These are phyloP conservation scores for Pythium insidiosum DNA, from an alignment of 352 stramenopile genomes.

Conservation along the genomic window DNA sequence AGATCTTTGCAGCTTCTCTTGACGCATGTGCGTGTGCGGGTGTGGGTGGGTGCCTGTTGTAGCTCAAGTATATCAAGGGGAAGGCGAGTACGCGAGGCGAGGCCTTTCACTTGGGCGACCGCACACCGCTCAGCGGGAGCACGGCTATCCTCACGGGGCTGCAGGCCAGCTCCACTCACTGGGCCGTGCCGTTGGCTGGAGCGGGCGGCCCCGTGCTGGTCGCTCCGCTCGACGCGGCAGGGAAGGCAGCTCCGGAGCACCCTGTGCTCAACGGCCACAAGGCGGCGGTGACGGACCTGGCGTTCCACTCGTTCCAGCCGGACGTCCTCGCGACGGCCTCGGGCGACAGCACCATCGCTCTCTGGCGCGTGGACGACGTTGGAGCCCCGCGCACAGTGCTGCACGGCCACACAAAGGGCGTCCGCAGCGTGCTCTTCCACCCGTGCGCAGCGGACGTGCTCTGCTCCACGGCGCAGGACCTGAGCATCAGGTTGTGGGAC, in stretches of 20 bases:
- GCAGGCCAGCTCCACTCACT: slow-evolving; percentile 45
- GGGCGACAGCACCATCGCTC: slow-evolving; percentile 42
- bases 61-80: slow-evolving; percentile 74
- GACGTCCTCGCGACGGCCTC: slow-evolving; percentile 49
- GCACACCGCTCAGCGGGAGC: slow-evolving; percentile 1
- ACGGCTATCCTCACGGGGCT: slow-evolving; percentile 32
- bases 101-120: slow-evolving; percentile 45
- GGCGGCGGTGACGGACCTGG: slow-evolving; percentile 45
- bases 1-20: too few species aligned
- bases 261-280: slow-evolving; percentile 63
- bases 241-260: slow-evolving; percentile 30
- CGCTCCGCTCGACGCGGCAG: slow-evolving; percentile 24
- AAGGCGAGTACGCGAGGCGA: slow-evolving; percentile 48
- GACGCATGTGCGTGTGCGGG: too few species aligned
- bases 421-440: slow-evolving; percentile 62
- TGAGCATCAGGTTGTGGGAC: slow-evolving; percentile 73
- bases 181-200: slow-evolving; percentile 44
- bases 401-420: slow-evolving; percentile 34
- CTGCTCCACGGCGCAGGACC: slow-evolving; percentile 43
- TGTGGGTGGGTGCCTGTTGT: too few species aligned
- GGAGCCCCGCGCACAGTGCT: slow-evolving; percentile 11
- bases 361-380: slow-evolving; percentile 39
- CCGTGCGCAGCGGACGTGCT: slow-evolving; percentile 54
- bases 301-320: slow-evolving; percentile 51
- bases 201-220: slow-evolving; percentile 65